Evolutionary conservation across 305 asterid species (phyloP).

Genomic region (Striga hermonthica): DNA sequence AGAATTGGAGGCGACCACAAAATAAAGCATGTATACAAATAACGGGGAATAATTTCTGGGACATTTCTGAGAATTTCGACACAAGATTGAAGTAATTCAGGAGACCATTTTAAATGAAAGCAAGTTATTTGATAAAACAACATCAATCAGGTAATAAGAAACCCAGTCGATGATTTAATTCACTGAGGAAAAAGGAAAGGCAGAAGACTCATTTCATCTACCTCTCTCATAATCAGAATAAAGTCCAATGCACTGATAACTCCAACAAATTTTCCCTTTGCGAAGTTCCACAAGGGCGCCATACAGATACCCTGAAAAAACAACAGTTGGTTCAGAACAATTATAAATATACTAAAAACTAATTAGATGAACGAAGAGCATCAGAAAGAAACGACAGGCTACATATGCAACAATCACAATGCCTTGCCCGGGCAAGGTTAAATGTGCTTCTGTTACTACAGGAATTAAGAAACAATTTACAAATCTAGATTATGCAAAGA

Average conservation of each 20-base stretch:
- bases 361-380: conserved; percentile 25
- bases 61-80: no score
- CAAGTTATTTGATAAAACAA: no score
- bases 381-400: conserved; percentile 17
- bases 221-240: conserved; percentile 77
- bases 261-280: conserved; percentile 64
- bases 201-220: conserved; percentile 19
- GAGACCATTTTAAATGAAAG: no score
- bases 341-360: conserved; percentile 17
- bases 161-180: no score
- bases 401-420: conserved; percentile 25
- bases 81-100: no score
- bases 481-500: background rate
- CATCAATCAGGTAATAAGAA: no score
- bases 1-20: no score
- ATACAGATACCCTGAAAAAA: conserved; percentile 61
- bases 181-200: no score
- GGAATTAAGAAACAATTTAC: conserved; percentile 1
- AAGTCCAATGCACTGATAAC: conserved; percentile 72
- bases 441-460: conserved; percentile 10
- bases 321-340: conserved; percentile 31
- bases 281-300: conserved; percentile 72
- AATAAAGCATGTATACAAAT: no score
- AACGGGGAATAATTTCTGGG: no score
- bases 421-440: conserved; percentile 7